Conservation (phyloP, 805 yeast genomes). For the Starmerella floris region DNA sequence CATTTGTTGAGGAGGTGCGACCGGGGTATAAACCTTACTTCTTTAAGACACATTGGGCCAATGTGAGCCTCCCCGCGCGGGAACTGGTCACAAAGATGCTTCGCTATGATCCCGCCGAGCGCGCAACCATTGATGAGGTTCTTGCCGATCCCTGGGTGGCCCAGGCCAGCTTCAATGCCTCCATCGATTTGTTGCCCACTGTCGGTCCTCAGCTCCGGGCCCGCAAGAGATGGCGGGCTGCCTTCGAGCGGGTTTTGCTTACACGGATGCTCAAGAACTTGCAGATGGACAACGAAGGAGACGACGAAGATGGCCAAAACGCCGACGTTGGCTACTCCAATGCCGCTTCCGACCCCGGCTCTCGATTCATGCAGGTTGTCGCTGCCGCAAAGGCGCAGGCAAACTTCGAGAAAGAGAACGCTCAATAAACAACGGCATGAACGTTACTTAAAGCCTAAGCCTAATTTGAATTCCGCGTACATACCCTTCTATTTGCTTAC, state of each 20-base stretch:
- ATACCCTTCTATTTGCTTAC: no score
- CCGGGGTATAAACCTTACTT: slow-evolving; percentile 66
- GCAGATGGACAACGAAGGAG: slow-evolving; percentile 38
- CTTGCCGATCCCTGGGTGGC: slow-evolving; percentile 72
- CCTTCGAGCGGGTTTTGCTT: slow-evolving; percentile 70
- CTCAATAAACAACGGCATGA: not conserved
- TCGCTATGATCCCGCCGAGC: slow-evolving; percentile 57
- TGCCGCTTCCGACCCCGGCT: slow-evolving; percentile 1
- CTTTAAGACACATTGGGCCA: slow-evolving; percentile 76
- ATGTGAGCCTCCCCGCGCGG: slow-evolving; percentile 68
- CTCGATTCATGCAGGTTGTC: slow-evolving; percentile 17
- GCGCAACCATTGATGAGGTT: slow-evolving; percentile 70
- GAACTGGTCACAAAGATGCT: slow-evolving; percentile 60
- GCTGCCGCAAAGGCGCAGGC: slow-evolving; percentile 17
- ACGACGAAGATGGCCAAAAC: slow-evolving; percentile 28
- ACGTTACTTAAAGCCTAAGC: no score
- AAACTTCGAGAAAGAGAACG: slow-evolving; percentile 6
- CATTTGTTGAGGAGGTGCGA: slow-evolving; percentile 66
- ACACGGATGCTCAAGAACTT: slow-evolving; percentile 65
- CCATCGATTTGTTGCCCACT: slow-evolving; percentile 62
- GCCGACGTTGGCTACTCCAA: not conserved
- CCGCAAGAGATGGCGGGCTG: slow-evolving; percentile 69
- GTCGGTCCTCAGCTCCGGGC: slow-evolving; percentile 75
- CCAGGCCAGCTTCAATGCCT: slow-evolving; percentile 33
- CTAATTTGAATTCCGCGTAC: not conserved